phyloP scores from a whole-genome alignment of 805 yeast genomes.

The Candida namnaoensis region DNA sequence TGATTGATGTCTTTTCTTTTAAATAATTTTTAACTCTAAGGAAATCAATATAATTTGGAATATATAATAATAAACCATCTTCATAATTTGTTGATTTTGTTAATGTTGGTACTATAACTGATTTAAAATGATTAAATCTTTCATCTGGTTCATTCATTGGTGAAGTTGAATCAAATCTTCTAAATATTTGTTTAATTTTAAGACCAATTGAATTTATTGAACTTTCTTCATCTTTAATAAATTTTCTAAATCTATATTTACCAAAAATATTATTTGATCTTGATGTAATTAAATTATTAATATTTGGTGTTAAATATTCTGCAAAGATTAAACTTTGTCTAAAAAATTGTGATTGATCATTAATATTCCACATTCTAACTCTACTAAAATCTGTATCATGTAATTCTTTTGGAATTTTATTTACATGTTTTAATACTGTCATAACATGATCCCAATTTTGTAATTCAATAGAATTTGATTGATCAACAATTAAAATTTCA shows the following conservation, averaged over 20 bases:
- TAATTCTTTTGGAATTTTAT: constrained; percentile 69
- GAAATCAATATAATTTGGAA: constrained; percentile 84
- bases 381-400: constrained; percentile 87
- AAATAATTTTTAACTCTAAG: constrained; percentile 64
- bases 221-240: constrained; percentile 35
- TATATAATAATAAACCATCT: constrained; percentile 69
- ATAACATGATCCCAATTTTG: constrained; percentile 87
- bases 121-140: constrained; percentile 75
- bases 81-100: constrained; percentile 48
- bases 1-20: constrained; percentile 45
- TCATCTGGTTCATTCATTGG: constrained; percentile 68
- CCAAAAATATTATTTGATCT: constrained; percentile 52
- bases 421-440: constrained; percentile 59
- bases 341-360: constrained; percentile 63
- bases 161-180: constrained; percentile 51
- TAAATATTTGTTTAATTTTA: constrained; percentile 59
- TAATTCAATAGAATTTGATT: constrained; percentile 78
- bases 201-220: constrained; percentile 59
- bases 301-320: constrained; percentile 74
- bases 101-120: constrained; percentile 66
- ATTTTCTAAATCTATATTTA: constrained; percentile 44
- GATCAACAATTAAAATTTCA: constrained; percentile 74
- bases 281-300: constrained; percentile 47
- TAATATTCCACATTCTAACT: constrained; percentile 86
- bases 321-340: constrained; percentile 75